phyloP scores from a whole-genome alignment of 805 yeast species.

The Diddensiella santjacobensis region DNA sequence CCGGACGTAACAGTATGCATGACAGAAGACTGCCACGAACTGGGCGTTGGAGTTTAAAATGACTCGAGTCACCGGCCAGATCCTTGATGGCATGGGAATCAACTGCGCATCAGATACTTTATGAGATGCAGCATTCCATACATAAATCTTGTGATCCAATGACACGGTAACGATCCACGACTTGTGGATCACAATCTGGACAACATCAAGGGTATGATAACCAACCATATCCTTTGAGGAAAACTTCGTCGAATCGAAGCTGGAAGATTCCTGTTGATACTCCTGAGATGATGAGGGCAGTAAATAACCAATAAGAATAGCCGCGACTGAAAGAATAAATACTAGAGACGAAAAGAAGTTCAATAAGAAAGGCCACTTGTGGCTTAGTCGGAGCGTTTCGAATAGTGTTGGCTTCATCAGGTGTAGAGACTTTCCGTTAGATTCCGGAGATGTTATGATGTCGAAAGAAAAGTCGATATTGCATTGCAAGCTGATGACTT shows the following conservation, averaged over 20 bases:
- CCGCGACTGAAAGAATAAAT: slow-evolving; percentile 49
- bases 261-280: neutral
- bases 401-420: neutral
- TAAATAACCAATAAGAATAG: slow-evolving; percentile 18
- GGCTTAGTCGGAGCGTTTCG: neutral
- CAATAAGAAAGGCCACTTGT: slow-evolving; percentile 37
- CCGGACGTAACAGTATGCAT: slow-evolving; percentile 4
- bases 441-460: neutral
- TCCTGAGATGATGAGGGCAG: neutral
- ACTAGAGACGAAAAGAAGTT: slow-evolving; percentile 48
- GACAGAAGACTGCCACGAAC: slow-evolving; percentile 17
- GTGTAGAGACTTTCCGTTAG: no score
- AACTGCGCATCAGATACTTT: slow-evolving; percentile 9
- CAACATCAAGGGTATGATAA: slow-evolving; percentile 60
- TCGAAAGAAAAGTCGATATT: neutral
- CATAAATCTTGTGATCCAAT: slow-evolving; percentile 63
- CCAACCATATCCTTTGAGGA: slow-evolving; percentile 43
- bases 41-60: slow-evolving; percentile 15
- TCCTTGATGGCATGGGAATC: slow-evolving; percentile 24
- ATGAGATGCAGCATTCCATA: slow-evolving; percentile 50
- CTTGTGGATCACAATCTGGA: slow-evolving; percentile 39
- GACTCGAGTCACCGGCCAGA: slow-evolving; percentile 29
- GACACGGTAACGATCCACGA: slow-evolving; percentile 59
- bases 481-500: slow-evolving; percentile 2
- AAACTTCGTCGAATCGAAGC: slow-evolving; percentile 15